Evolutionary conservation across 2,329 filamentous ascomycete species (phyloP), one percentile per base, ranked within the genome.

Genomic region (Amylocarpus encephaloides): DNA sequence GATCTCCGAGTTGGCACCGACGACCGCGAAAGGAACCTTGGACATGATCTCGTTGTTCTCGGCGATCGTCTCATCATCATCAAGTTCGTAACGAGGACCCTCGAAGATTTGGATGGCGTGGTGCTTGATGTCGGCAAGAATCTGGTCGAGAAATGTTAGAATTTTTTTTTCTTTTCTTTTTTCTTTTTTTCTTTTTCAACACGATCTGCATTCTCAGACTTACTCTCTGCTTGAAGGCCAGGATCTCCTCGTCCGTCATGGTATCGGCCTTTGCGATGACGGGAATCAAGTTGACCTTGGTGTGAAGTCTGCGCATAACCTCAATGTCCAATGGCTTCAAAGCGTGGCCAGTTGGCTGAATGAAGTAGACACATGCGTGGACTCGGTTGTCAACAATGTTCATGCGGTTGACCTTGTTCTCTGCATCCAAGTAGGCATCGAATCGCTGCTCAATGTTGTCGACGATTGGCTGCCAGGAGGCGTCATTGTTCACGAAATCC

Each of bases 21-120:
- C 93, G 61, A 98, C 90, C 47, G 93, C 93, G 65, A 98, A 98
- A 36, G 93, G 93, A 52, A 98, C 92, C 81, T 97, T 97, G 69
- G 92, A 96, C 90, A 98, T 93, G 71, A 98, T 98, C 77, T 98
- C 93, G 71, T 95, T 93, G 80, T 98, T 98, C 80, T 98, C 93
- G 22, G 93, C 93, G 69, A 98, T 96, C 34, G 93, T 98, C 80
- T 98, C 93, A 73, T 98, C 93, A 62, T 98, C 93, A 67, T 98
- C 93, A 57, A 97, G 86, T 74, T 98, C 93, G 73, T 98, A 98
- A 61, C 92, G 88, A 59, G 93, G 93, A 6, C 93, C 93, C 72
- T 98, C 93, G 69, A 98, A 98, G 74, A 98, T 98, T 72, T 96
- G 91, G 66, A 98, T 96, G 66, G 85, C 87, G 76, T 98, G 92